These are phyloP conservation scores for Suillus hirtellus DNA, from an alignment of 768 basidiomycete species.

Conservation along the genomic window DNA sequence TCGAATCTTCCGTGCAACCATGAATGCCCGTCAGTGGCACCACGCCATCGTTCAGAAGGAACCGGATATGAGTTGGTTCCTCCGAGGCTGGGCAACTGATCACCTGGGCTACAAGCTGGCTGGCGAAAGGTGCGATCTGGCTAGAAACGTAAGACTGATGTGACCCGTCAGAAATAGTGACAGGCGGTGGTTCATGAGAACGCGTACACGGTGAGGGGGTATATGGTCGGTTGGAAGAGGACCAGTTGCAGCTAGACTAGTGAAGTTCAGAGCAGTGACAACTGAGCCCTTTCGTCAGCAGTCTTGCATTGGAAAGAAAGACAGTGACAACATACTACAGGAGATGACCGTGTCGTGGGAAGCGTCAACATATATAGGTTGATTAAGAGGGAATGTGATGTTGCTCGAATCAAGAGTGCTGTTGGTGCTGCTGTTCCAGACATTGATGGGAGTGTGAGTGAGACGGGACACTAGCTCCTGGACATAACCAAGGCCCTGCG, in stretches of 20 bases:
- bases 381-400: constrained; percentile 36
- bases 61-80: constrained; percentile 37
- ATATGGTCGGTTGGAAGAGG: constrained; percentile 43
- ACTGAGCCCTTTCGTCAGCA: constrained; percentile 21
- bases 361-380: constrained; percentile 46
- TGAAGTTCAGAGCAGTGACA: constrained; percentile 46
- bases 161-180: neutral
- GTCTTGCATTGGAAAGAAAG: neutral
- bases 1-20: constrained; percentile 40
- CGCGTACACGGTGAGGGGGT: constrained; percentile 27
- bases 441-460: constrained; percentile 37
- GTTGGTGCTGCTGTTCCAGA: constrained; percentile 47
- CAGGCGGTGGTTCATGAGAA: neutral
- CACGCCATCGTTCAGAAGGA: constrained; percentile 50
- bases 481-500: constrained; percentile 41
- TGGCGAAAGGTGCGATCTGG: constrained; percentile 46
- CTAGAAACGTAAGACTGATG: constrained; percentile 39
- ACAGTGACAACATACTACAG: constrained; percentile 27
- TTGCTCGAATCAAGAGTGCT: constrained; percentile 43
- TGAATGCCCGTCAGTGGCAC: constrained; percentile 45
- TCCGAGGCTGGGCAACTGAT: constrained; percentile 36
- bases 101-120: constrained; percentile 49
- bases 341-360: constrained; percentile 47
- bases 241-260: constrained; percentile 39
- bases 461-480: constrained; percentile 47